phyloP scores from a whole-genome alignment of 371 early-diverging fungal genomes.

The Saksenaea vasiformis region DNA sequence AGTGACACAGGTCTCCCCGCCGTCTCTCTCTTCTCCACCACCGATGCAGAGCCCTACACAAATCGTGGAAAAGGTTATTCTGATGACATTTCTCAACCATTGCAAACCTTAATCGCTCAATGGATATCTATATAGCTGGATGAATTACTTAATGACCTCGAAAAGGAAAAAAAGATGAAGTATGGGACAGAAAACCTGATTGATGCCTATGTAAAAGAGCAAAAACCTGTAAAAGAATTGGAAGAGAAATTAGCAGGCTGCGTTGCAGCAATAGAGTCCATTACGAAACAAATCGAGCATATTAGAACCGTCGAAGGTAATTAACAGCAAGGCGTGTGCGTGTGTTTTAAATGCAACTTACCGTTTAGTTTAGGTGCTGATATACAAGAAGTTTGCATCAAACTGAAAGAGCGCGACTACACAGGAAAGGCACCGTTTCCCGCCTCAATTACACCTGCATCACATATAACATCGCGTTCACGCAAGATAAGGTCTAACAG shows the following conservation, averaged over 20 bases:
- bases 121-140: constrained; percentile 23
- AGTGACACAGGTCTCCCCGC: constrained; percentile 15
- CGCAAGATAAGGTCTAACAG: constrained; percentile 42
- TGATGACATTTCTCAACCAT: constrained; percentile 1
- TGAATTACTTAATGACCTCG: constrained; percentile 27
- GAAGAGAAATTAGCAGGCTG: constrained; percentile 50
- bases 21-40: constrained; percentile 11
- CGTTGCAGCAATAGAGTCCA: constrained; percentile 43
- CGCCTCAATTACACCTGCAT: constrained; percentile 22
- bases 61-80: constrained; percentile 18
- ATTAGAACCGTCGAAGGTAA: constrained; percentile 43
- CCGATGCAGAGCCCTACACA: constrained; percentile 12
- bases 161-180: constrained; percentile 43
- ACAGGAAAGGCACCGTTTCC: constrained; percentile 35
- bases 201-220: constrained; percentile 43
- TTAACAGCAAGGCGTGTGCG: neutral
- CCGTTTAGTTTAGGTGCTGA: constrained; percentile 28
- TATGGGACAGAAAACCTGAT: constrained; percentile 51
- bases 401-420: constrained; percentile 41
- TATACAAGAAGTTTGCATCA: constrained; percentile 29
- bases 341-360: constrained; percentile 4
- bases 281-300: constrained; percentile 48
- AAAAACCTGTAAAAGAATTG: constrained; percentile 49
- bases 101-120: constrained; percentile 4
- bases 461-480: constrained; percentile 27